phyloP scores from a whole-genome alignment of 2,329 filamentous ascomycete genomes.

The Podosphaera xanthii region DNA sequence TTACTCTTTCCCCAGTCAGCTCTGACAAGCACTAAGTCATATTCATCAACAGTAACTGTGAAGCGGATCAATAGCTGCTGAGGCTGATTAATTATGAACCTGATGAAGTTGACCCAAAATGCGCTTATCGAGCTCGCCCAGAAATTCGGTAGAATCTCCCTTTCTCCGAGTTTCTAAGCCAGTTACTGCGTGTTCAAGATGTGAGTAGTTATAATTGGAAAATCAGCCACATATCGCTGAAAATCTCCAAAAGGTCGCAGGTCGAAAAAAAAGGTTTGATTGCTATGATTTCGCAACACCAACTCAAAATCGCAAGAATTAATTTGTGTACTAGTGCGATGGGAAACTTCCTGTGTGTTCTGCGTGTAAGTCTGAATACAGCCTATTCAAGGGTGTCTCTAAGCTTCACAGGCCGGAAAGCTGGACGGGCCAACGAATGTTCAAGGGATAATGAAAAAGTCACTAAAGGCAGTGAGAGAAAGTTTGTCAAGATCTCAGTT shows the following conservation, averaged over 20 bases:
- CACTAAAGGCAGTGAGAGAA: slow-evolving; percentile 81
- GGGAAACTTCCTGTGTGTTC: slow-evolving; percentile 89
- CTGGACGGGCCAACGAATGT: slow-evolving; percentile 66
- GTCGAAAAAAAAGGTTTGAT: slow-evolving; percentile 65
- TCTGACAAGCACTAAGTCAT: too few relatives aligned
- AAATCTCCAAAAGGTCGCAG: slow-evolving; percentile 34
- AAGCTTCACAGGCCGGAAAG: slow-evolving; percentile 35
- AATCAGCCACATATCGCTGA: neutral
- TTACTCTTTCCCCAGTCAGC: too few relatives aligned
- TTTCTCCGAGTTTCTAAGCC: slow-evolving; percentile 53
- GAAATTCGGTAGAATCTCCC: slow-evolving; percentile 21
- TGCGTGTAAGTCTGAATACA: slow-evolving; percentile 31
- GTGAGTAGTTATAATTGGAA: slow-evolving; percentile 19
- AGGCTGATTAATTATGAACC: too few relatives aligned
- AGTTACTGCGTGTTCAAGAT: slow-evolving; percentile 59
- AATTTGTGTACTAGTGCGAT: slow-evolving; percentile 40
- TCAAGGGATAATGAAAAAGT: slow-evolving; percentile 92
- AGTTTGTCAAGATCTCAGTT: slow-evolving; percentile 22
- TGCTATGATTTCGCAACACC: neutral
- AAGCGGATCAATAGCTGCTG: too few relatives aligned
- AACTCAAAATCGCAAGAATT: neutral
- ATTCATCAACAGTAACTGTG: too few relatives aligned
- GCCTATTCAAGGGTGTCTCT: neutral
- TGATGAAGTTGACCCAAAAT: neutral
- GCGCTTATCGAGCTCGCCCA: neutral